phyloP scores from a whole-genome alignment of 805 yeast species.

The Myxozyma vanderwaltii region DNA sequence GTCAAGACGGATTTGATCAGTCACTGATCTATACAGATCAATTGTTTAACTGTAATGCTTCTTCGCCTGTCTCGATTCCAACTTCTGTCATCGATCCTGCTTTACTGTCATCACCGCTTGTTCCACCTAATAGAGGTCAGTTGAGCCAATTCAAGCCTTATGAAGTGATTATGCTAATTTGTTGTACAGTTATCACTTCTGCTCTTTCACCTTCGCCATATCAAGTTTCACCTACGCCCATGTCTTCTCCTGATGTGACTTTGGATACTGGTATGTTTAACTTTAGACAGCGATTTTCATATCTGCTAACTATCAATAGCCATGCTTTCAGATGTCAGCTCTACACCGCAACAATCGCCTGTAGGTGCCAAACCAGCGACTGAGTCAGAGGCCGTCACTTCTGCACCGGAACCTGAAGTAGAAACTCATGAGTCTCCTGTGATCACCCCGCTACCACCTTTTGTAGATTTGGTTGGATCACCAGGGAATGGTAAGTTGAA shows the following conservation, averaged over 20 bases:
- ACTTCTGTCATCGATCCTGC: constrained; percentile 19
- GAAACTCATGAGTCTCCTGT: no score
- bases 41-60: constrained; percentile 2
- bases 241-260: not conserved
- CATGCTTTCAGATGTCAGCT: no score
- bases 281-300: no score
- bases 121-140: not conserved
- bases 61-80: not conserved
- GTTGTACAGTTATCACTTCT: not conserved
- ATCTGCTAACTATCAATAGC: no score
- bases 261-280: no score
- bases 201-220: not conserved
- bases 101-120: constrained; percentile 25
- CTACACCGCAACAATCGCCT: no score
- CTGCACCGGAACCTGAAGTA: no score
- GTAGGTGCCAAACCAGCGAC: no score
- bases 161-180: not conserved
- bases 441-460: no score
- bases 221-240: not conserved
- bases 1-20: not conserved
- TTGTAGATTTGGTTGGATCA: no score
- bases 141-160: not conserved
- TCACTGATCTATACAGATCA: constrained; percentile 6
- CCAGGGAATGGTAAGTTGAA: no score
- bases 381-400: no score